phyloP scores from a whole-genome alignment of 352 stramenopile species.

The Phytophthora melonis region DNA sequence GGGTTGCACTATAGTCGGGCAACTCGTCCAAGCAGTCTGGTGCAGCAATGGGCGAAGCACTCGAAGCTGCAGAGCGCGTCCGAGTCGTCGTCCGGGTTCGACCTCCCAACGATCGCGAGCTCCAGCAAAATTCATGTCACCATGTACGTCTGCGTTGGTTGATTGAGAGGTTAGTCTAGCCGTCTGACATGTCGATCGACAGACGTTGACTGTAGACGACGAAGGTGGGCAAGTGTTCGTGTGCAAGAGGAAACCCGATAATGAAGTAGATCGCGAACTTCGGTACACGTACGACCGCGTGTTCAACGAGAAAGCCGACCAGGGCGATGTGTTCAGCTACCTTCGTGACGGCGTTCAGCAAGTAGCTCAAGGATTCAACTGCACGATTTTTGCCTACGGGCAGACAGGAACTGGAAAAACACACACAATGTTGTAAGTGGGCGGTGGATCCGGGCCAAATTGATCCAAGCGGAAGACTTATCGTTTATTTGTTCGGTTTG shows the following conservation, averaged over 20 bases:
- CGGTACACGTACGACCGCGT: slow-evolving; percentile 80
- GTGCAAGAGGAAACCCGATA: slow-evolving; percentile 59
- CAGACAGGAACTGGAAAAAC: slow-evolving; percentile 93
- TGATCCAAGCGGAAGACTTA: slow-evolving; percentile 6
- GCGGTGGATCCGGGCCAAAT: background rate
- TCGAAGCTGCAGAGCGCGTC: slow-evolving; percentile 62
- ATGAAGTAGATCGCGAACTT: slow-evolving; percentile 57
- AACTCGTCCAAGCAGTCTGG: slow-evolving; percentile 4
- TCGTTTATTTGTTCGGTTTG: background rate
- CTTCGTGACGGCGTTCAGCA: slow-evolving; percentile 75
- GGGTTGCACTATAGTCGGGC: background rate
- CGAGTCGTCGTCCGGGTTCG: slow-evolving; percentile 86
- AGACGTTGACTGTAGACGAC: slow-evolving; percentile 52
- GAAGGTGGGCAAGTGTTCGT: slow-evolving; percentile 48
- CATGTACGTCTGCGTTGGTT: slow-evolving; percentile 35
- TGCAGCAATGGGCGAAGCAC: slow-evolving; percentile 42
- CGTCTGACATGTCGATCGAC: background rate
- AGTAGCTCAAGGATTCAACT: slow-evolving; percentile 90
- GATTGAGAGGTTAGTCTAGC: background rate
- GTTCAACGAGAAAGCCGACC: slow-evolving; percentile 61
- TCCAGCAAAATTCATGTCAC: slow-evolving; percentile 35
- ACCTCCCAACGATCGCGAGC: slow-evolving; percentile 77
- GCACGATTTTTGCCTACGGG: slow-evolving; percentile 93
- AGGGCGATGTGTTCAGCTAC: slow-evolving; percentile 84
- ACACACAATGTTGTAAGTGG: slow-evolving; percentile 88